Percentiles rank a stretch among this genome's conserved stretches.
Evolutionary conservation across 768 basidiomycete genomes (phyloP).

Genomic region (Tylopilus felleus): DNA sequence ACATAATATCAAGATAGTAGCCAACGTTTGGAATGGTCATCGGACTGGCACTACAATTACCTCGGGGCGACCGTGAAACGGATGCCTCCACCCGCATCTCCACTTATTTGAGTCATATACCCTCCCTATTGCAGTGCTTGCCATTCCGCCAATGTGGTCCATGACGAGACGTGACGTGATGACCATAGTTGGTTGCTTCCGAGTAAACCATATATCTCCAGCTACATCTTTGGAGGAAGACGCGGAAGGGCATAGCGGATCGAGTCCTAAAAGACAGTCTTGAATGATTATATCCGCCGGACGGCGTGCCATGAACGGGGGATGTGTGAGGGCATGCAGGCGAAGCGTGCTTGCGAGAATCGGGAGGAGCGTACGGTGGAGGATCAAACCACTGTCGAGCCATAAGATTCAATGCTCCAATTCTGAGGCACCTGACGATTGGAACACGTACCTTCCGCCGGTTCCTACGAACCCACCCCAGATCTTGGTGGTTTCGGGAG

Average conservation of each 20-base stretch:
- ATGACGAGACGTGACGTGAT: constrained; percentile 42
- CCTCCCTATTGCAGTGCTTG: constrained; percentile 34
- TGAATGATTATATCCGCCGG: constrained; percentile 41
- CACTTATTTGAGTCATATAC: constrained; percentile 34
- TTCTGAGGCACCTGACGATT: not conserved
- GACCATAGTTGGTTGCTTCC: constrained; percentile 28
- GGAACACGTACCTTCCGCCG: constrained; percentile 35
- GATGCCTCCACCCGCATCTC: constrained; percentile 45
- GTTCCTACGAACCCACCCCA: constrained; percentile 41
- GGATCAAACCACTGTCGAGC: constrained; percentile 37
- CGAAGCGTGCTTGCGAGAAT: constrained; percentile 33
- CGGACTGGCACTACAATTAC: constrained; percentile 35
- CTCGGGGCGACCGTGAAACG: constrained; percentile 39
- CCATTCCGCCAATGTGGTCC: constrained; percentile 41
- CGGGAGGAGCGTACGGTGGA: constrained; percentile 36
- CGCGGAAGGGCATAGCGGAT: constrained; percentile 36
- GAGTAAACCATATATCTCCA: constrained; percentile 6
- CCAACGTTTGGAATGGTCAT: not conserved
- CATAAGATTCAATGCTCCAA: not conserved
- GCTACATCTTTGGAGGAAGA: not conserved
- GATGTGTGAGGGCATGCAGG: constrained; percentile 28
- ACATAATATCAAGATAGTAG: too few relatives aligned
- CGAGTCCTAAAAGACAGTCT: constrained; percentile 39
- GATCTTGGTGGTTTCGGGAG: constrained; percentile 16
- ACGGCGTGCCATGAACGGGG: constrained; percentile 27